phyloP scores from a whole-genome alignment of 306 rosid species.

The Medicago ruthenica region DNA sequence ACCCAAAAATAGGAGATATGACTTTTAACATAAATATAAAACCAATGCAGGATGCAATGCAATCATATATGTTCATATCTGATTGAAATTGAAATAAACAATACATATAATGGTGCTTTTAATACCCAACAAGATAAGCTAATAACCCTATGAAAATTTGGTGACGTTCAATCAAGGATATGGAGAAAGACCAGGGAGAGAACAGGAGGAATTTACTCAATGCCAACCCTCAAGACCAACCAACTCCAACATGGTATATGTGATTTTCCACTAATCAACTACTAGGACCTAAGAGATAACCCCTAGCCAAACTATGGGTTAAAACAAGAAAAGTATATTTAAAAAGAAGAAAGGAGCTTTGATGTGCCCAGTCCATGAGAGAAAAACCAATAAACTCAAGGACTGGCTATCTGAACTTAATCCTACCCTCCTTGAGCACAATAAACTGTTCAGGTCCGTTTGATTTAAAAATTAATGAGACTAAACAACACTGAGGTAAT shows the following conservation, averaged over 20 bases:
- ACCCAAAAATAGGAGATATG: slow-evolving; percentile 17
- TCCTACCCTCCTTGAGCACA: not conserved
- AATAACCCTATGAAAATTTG: slow-evolving; percentile 14
- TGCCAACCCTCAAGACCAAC: no score
- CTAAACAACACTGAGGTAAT: not conserved
- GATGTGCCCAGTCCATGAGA: no score
- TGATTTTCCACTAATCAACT: no score
- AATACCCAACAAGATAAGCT: slow-evolving; percentile 13
- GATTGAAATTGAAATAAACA: slow-evolving; percentile 37
- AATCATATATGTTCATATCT: slow-evolving; percentile 28
- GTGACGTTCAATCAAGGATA: slow-evolving; percentile 28
- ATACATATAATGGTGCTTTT: slow-evolving; percentile 16
- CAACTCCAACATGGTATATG: no score
- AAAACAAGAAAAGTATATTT: no score
- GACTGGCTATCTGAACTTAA: not conserved
- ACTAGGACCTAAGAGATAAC: no score
- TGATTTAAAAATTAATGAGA: not conserved
- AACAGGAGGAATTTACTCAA: not conserved
- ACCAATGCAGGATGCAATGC: slow-evolving; percentile 29
- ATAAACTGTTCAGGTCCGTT: not conserved
- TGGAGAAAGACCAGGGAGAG: slow-evolving; percentile 12
- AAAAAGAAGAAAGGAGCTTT: no score
- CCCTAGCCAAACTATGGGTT: no score
- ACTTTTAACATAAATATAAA: slow-evolving; percentile 29
- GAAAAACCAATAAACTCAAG: no score